Percentiles rank a stretch among this genome's conserved stretches.
phyloP scores from a whole-genome alignment of 2,329 filamentous ascomycete species.

The Didymella glomerata region DNA sequence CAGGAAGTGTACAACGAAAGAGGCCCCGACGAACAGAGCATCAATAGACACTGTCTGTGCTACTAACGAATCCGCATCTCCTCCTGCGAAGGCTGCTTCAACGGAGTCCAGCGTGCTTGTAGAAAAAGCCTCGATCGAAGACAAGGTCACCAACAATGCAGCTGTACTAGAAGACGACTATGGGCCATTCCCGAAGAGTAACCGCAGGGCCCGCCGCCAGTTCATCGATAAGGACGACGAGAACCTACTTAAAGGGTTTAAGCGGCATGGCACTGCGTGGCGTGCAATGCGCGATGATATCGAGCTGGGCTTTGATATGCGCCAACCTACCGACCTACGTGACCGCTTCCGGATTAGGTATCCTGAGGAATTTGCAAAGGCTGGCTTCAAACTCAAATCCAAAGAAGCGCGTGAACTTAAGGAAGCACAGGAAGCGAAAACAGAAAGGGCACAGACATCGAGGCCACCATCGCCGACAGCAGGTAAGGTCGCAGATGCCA shows the following conservation, averaged over 20 bases:
- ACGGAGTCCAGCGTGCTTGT: neutral
- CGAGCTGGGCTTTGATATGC: conserved; percentile 59
- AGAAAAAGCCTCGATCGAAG: neutral
- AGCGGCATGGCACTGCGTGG: conserved; percentile 68
- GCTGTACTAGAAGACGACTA: conserved; percentile 57
- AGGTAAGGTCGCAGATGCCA: neutral
- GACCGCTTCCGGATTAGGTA: conserved; percentile 69
- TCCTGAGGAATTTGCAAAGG: conserved; percentile 63
- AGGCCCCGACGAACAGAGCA: conserved; percentile 27
- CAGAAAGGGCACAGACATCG: neutral
- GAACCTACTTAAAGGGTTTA: conserved; percentile 66
- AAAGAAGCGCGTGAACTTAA: conserved; percentile 36
- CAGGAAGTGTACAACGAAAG: conserved; percentile 50
- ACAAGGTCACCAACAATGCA: neutral
- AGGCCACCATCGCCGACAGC: neutral
- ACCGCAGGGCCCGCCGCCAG: conserved; percentile 62
- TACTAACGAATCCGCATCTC: neutral
- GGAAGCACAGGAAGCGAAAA: conserved; percentile 26
- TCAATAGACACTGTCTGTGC: neutral
- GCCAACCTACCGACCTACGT: conserved; percentile 65
- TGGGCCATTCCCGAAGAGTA: conserved; percentile 59
- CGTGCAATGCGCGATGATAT: conserved; percentile 65
- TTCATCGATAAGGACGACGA: conserved; percentile 67
- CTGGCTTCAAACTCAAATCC: conserved; percentile 54
- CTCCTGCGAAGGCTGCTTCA: neutral